These are phyloP conservation scores for Fraxinus sp. DNA, from an alignment of 305 asterid species.

Conservation along the genomic window DNA sequence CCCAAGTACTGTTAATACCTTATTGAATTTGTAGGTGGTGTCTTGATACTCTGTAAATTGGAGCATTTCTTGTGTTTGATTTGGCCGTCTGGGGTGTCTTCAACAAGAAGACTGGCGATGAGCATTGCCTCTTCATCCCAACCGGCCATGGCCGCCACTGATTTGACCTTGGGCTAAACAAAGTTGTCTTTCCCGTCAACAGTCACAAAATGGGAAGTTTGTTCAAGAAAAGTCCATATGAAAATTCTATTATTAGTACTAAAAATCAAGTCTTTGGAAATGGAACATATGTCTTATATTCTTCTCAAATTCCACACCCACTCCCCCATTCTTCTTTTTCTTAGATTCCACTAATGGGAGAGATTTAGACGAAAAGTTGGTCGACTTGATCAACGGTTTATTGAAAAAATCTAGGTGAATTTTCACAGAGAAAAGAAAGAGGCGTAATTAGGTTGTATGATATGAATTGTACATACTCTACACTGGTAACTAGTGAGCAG, in stretches of 20 bases:
- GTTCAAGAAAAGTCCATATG: background rate
- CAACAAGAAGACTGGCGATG: constrained; percentile 62
- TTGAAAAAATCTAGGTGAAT: background rate
- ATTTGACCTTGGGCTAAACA: constrained; percentile 81
- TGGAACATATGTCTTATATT: constrained; percentile 22
- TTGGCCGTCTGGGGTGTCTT: constrained; percentile 81
- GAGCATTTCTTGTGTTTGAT: constrained; percentile 57
- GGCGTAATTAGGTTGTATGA: background rate
- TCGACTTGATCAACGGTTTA: background rate
- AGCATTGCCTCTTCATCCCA: constrained; percentile 96
- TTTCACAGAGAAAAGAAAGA: background rate
- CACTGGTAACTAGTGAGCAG: no score
- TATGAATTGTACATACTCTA: background rate
- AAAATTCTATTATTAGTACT: background rate
- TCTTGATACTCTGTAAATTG: constrained; percentile 38
- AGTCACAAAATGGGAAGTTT: background rate
- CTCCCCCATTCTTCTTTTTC: constrained; percentile 18
- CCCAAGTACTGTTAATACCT: constrained; percentile 40
- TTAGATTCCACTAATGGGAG: background rate
- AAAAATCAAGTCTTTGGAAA: constrained; percentile 18
- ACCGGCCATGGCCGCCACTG: constrained; percentile 94
- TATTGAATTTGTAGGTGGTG: constrained; percentile 81
- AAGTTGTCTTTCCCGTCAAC: constrained; percentile 1
- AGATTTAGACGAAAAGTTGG: background rate
- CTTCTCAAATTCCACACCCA: constrained; percentile 28